Base-by-base conservation (phyloP, 768 basidiomycete genomes). In the Pisolithus tinctorius region DNA sequence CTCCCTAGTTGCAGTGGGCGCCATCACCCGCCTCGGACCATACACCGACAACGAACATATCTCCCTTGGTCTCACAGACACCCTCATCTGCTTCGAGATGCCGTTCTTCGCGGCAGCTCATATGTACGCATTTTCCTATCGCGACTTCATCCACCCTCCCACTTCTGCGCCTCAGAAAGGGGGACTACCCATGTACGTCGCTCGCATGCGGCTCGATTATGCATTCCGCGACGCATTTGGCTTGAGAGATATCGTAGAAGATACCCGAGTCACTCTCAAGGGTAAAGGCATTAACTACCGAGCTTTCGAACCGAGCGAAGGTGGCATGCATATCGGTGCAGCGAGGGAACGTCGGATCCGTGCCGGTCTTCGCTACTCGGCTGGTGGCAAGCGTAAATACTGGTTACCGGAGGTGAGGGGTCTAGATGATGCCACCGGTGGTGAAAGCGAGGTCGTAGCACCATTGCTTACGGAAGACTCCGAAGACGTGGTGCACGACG, bases 41-140 rank as follows among this genome's bases (percentile, higher is more conserved):
- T 94, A 95, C 69, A 88, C 83, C 7, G 88, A 93, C 65, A 73
- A 74, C 27, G 90, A 92, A 62, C 86, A 93, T 65, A 91, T 98
- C 63, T 93, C 93, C 1, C 76, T 95, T 23, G 89, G 89, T 6
- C 78, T 95, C 55, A 90, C 86, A 14, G 95, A 99, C 67, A 82
- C 86, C 7, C 76, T 98, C 52, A 91, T 97, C 60, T 96, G 93
- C 70, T 71, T 93, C 55, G 95, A 99, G 70, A 97, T 99, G 95
- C 95, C 96, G 0, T 69, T 98, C 53, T 98, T 98, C 63, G 95
- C 96, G 2, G 74, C 96, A 48, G 88, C 93, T 6, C 96, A 99
- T 71, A 82, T 88, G 72, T 97, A 86, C 61, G 96, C 96, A 27
- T 99, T 99, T 68, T 86, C 89, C 16, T 83, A 90, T 60, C 85